Evolutionary conservation across 164 flowering plant species (phyloP).

Genomic region (Macadamia integrifolia): DNA sequence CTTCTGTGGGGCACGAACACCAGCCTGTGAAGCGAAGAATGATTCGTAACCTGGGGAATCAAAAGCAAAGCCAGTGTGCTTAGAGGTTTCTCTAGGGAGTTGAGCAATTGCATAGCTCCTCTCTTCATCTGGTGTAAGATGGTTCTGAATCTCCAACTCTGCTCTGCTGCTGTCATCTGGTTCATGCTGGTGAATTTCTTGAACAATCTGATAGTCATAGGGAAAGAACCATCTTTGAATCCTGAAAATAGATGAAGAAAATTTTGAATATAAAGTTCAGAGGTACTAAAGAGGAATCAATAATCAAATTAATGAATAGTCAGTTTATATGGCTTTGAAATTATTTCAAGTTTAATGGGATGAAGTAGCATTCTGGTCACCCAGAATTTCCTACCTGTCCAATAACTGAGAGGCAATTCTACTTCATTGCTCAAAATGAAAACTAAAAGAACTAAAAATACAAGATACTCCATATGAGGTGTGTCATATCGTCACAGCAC

Average conservation of each 20-base stretch:
- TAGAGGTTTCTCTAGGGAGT: slow-evolving; percentile 71
- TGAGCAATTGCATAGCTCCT: slow-evolving; percentile 73
- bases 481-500: too few relatives aligned
- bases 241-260: slow-evolving; percentile 33
- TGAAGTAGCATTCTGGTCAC: too few relatives aligned
- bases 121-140: slow-evolving; percentile 63
- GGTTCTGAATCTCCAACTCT: slow-evolving; percentile 44
- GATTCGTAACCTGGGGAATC: slow-evolving; percentile 98
- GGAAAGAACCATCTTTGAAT: slow-evolving; percentile 89
- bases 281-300: not conserved
- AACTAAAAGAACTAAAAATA: too few relatives aligned
- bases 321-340: not conserved
- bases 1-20: slow-evolving; percentile 78
- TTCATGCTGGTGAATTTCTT: slow-evolving; percentile 72
- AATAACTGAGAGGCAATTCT: too few relatives aligned
- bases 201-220: slow-evolving; percentile 81
- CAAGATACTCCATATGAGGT: too few relatives aligned
- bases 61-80: slow-evolving; percentile 92
- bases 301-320: too few relatives aligned
- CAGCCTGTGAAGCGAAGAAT: slow-evolving; percentile 81
- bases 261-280: not conserved
- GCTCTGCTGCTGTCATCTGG: slow-evolving; percentile 42
- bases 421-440: too few relatives aligned
- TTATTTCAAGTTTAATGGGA: too few relatives aligned
- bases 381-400: too few relatives aligned